Conservation (phyloP, 2,329 filamentous ascomycete species). For the Claviceps sp. region DNA sequence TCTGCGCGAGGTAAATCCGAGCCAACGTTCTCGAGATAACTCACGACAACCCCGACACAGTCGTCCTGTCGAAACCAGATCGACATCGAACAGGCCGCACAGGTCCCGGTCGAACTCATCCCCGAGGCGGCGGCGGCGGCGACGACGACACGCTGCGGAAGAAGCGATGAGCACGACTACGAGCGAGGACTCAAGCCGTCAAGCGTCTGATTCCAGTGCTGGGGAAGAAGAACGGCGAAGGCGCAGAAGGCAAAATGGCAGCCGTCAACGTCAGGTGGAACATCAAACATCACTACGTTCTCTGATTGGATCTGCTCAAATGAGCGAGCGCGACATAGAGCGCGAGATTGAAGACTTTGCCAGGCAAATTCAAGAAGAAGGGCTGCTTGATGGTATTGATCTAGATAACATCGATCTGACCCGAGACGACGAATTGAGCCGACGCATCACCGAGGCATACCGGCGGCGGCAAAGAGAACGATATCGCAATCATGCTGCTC, state of each 20-base stretch:
- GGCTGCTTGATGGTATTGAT: conserved; percentile 76
- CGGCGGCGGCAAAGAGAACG: conserved; percentile 58
- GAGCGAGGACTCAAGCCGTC: conserved; percentile 13
- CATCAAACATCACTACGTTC: conserved; percentile 84
- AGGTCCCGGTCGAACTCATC: conserved; percentile 16
- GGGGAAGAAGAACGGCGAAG: conserved; percentile 19
- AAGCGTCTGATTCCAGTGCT: conserved; percentile 22
- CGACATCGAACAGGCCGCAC: conserved; percentile 18
- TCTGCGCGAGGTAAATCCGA: conserved; percentile 50
- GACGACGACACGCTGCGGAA: conserved; percentile 14
- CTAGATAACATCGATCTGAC: conserved; percentile 72
- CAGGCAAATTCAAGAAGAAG: conserved; percentile 77
- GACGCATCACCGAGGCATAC: conserved; percentile 82
- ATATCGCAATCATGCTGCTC: conserved; percentile 29
- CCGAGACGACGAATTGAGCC: conserved; percentile 81
- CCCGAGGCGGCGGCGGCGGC: background rate
- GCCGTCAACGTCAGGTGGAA: conserved; percentile 51
- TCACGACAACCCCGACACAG: conserved; percentile 19
- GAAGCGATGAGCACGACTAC: conserved; percentile 12
- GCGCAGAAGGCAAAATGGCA: conserved; percentile 30
- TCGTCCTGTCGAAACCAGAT: conserved; percentile 20
- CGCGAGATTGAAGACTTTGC: conserved; percentile 84
- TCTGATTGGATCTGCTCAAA: conserved; percentile 65
- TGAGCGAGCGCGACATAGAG: conserved; percentile 67
- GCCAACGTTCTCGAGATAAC: conserved; percentile 19